Evolutionary conservation across 2,329 filamentous ascomycete genomes (phyloP).

Genomic region (Trichoderma koningiopsis): DNA sequence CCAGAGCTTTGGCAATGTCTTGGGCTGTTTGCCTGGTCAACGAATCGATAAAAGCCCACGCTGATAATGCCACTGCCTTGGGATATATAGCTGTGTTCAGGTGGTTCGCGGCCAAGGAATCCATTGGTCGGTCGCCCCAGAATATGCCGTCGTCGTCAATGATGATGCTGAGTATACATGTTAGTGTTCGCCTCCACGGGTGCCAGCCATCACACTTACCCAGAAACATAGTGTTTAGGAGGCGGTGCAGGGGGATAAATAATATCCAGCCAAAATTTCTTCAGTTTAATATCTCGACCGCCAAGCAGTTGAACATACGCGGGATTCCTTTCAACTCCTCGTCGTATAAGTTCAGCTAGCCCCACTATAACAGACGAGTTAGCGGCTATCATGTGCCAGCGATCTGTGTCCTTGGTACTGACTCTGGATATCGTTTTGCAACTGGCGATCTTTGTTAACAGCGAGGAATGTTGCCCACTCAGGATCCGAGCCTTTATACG

Average conservation of each 20-base stretch:
- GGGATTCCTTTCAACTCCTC: conserved; percentile 46
- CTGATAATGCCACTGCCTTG: conserved; percentile 51
- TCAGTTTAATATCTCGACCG: conserved; percentile 52
- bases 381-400: conserved; percentile 13
- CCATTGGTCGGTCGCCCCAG: conserved; percentile 52
- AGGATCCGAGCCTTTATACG: conserved; percentile 60
- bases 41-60: conserved; percentile 55
- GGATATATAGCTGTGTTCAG: conserved; percentile 57
- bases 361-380: conserved; percentile 33
- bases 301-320: conserved; percentile 45
- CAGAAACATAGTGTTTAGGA: conserved; percentile 60
- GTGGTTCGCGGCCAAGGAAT: conserved; percentile 48
- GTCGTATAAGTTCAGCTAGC: conserved; percentile 40
- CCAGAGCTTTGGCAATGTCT: conserved; percentile 50
- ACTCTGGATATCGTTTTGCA: conserved; percentile 53
- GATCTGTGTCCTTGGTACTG: conserved; percentile 28
- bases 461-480: conserved; percentile 65
- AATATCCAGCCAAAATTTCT: conserved; percentile 61
- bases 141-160: conserved; percentile 53
- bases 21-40: conserved; percentile 49
- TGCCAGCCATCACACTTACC: conserved; percentile 46
- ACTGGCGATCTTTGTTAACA: conserved; percentile 55
- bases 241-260: conserved; percentile 62
- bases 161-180: conserved; percentile 46
- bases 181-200: conserved; percentile 29